Evolutionary conservation across 2,329 filamentous ascomycete genomes (phyloP).

Genomic region (Fusarium subglutinans): DNA sequence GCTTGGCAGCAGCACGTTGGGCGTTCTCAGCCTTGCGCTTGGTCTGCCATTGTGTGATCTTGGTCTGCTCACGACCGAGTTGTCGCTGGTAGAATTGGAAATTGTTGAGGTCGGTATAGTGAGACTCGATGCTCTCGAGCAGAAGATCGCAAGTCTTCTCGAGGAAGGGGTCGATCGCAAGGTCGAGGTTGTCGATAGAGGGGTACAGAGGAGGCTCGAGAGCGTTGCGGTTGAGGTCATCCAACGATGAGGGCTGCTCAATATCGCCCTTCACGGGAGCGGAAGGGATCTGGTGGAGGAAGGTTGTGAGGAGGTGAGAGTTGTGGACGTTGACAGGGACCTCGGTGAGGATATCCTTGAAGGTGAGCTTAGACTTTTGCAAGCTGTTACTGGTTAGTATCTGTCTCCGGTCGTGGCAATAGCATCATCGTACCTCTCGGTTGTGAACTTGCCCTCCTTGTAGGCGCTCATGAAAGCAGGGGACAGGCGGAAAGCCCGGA

Average conservation of each 20-base stretch:
- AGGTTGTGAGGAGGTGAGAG: conserved; percentile 94
- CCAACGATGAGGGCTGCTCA: conserved; percentile 79
- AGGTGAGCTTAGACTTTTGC: conserved; percentile 92
- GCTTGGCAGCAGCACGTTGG: conserved; percentile 84
- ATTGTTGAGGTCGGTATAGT: conserved; percentile 99
- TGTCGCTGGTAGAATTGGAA: conserved; percentile 96
- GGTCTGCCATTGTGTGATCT: conserved; percentile 95
- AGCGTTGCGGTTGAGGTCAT: conserved; percentile 76
- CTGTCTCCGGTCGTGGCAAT: not conserved
- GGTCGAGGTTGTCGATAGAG: conserved; percentile 88
- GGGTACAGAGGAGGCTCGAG: conserved; percentile 76
- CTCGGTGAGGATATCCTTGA: conserved; percentile 93
- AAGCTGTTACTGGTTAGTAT: conserved; percentile 65
- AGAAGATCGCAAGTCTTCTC: conserved; percentile 98
- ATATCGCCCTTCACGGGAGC: conserved; percentile 71
- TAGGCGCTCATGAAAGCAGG: conserved; percentile 86
- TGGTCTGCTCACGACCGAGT: conserved; percentile 90
- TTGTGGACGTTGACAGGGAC: conserved; percentile 92
- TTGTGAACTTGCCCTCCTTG: conserved; percentile 98
- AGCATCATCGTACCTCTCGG: conserved; percentile 76
- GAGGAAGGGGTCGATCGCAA: conserved; percentile 95
- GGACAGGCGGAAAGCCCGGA: conserved; percentile 93
- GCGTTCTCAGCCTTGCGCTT: conserved; percentile 98
- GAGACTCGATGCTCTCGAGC: conserved; percentile 94
- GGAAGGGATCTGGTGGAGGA: conserved; percentile 89